Base-by-base conservation (phyloP, 2,329 filamentous ascomycete species). In the Cadophora malorum region DNA sequence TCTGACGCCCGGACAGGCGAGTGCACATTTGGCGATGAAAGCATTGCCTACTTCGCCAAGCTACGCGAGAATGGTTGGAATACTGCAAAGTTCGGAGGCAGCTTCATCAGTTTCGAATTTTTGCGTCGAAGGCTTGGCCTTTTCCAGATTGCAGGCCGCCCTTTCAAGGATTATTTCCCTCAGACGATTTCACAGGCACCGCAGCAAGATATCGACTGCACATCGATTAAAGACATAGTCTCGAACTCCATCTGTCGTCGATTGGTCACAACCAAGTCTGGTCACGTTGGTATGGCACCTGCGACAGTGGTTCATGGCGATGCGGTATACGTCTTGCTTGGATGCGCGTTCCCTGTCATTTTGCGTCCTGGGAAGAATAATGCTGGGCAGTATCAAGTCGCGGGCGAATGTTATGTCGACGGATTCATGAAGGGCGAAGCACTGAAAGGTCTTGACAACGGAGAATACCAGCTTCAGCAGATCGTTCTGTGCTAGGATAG, bases 351-450 rank as follows among this genome's bases (percentile, higher is more conserved):
- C 25, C 70, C 71, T 0, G 53, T 73, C 9, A 62, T 73, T 56
- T 33, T 71, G 31, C 66, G 70, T 28, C 66, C 69, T 35, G 23
- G 63, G 9, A 63, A 67, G 16, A 49, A 19, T 2, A 9, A 19
- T 2, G 6, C 63, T 14, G n/a, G 35, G 10, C 12, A 23, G 12
- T 66, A 28, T 53, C 25, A 69, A 45, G 41, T 73, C 23, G 59
- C 70, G 56, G 72, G 70, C 3, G 72, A 73, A 38, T 72, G 66
- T 38, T 72, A 72, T 16, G 56, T 72, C 3, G 63, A 69, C 25
- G 66, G 67, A n/a, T 71, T 63, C 64, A 73, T 72, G 70, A 64
- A 68, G 52, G 70, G 72, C 1, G 69, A 72, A 60, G 61, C 64
- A 5, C 19, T 66, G 6, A 19, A 60, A 23, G 38, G 19, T 7